A percentile compares a stretch with the other conserved stretches of the same genome.
phyloP scores from a whole-genome alignment of 148 eudicot genomes.

The Rhododendron ferrugineum region DNA sequence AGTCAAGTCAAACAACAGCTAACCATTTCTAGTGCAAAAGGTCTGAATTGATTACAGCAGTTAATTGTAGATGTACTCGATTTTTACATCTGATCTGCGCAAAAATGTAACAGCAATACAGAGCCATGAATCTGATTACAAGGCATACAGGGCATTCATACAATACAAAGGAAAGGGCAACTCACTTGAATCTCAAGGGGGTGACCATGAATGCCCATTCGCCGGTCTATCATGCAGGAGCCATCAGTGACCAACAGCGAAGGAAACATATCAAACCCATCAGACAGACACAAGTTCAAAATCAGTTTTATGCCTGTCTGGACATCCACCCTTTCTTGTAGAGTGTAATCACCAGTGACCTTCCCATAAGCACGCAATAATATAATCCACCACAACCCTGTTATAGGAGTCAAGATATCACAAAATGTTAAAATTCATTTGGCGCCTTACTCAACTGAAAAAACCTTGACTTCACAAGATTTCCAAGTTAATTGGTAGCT shows the following conservation, averaged over 20 bases:
- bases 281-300: conserved; percentile 70
- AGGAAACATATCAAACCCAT: conserved; percentile 97
- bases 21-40: not conserved
- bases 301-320: conserved; percentile 83
- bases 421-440: conserved; percentile 5
- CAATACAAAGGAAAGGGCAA: conserved; percentile 3
- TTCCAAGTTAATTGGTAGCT: not conserved
- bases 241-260: conserved; percentile 91
- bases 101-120: not conserved
- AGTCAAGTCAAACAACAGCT: not conserved
- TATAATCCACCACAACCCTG: conserved; percentile 95
- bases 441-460: not conserved
- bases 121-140: not conserved
- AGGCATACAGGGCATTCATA: not conserved
- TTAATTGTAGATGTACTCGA: not conserved
- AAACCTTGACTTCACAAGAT: not conserved
- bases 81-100: not conserved
- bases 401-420: conserved; percentile 6
- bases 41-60: not conserved
- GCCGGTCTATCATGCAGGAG: conserved; percentile 92
- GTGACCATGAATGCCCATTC: conserved; percentile 96
- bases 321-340: conserved; percentile 87
- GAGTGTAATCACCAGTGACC: conserved; percentile 72
- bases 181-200: conserved; percentile 92
- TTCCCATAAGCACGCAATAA: conserved; percentile 77